Percentiles rank a stretch among this genome's conserved stretches.
phyloP scores from a whole-genome alignment of 441 rosid genomes.

The Populus hybrid region DNA sequence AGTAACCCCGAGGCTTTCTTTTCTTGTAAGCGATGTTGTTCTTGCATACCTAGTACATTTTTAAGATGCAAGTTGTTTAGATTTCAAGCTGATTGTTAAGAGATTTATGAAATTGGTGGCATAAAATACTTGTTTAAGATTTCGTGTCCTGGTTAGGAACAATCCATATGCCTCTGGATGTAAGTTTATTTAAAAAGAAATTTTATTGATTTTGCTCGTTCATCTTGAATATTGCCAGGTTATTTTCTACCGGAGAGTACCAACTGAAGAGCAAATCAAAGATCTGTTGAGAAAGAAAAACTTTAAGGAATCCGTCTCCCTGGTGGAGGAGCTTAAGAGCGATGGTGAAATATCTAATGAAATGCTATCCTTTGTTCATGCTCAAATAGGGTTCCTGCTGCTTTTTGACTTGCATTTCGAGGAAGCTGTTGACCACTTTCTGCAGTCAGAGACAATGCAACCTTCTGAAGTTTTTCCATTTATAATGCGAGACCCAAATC shows the following conservation, averaged over 20 bases:
- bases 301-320: constrained; percentile 78
- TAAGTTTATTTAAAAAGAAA: not conserved
- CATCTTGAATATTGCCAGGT: constrained; percentile 43
- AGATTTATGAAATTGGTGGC: not conserved
- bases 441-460: constrained; percentile 92
- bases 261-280: constrained; percentile 89
- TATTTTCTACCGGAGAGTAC: constrained; percentile 63
- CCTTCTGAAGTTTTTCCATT: constrained; percentile 98
- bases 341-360: constrained; percentile 86
- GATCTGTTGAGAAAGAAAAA: constrained; percentile 88
- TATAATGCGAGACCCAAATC: constrained; percentile 97
- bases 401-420: constrained; percentile 95
- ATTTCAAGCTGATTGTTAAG: not conserved
- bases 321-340: constrained; percentile 87
- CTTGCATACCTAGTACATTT: not conserved
- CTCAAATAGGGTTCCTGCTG: constrained; percentile 96
- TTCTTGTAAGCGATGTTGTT: not conserved
- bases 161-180: not conserved
- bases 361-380: constrained; percentile 88
- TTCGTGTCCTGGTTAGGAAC: not conserved
- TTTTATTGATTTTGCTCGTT: constrained; percentile 9
- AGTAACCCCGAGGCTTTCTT: not conserved
- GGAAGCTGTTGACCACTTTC: constrained; percentile 93
- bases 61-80: not conserved
- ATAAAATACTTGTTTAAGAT: not conserved